phyloP scores from a whole-genome alignment of 768 basidiomycete species.

The Flagelloscypha sp. region DNA sequence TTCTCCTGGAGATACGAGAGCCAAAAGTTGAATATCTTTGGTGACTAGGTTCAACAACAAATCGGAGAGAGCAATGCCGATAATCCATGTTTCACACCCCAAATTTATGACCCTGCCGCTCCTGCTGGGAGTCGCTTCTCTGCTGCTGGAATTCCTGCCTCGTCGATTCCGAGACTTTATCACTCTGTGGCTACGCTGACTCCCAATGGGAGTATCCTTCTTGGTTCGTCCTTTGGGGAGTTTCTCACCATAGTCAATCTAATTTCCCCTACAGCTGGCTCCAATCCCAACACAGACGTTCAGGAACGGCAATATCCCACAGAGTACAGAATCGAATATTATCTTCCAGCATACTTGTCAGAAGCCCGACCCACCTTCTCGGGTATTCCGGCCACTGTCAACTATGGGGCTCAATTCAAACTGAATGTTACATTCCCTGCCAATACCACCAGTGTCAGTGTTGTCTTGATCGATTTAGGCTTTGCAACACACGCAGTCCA shows the following conservation, averaged over 20 bases:
- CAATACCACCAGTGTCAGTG: conserved; percentile 19
- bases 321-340: conserved; percentile 34
- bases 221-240: conserved; percentile 8
- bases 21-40: too few relatives aligned
- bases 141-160: conserved; percentile 20
- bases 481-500: conserved; percentile 36
- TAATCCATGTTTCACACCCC: conserved; percentile 24
- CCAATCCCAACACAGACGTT: conserved; percentile 34
- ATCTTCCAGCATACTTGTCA: conserved; percentile 35
- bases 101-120: conserved; percentile 24
- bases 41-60: conserved; percentile 20
- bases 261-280: conserved; percentile 25
- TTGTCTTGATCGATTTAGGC: conserved; percentile 31
- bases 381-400: conserved; percentile 27
- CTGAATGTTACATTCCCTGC: conserved; percentile 24
- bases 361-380: conserved; percentile 24
- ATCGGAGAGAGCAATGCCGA: conserved; percentile 31
- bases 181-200: conserved; percentile 25
- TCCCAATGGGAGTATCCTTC: conserved; percentile 23
- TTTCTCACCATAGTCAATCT: conserved; percentile 1
- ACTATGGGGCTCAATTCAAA: conserved; percentile 27
- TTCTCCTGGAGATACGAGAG: not conserved
- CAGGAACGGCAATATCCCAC: conserved; percentile 15
- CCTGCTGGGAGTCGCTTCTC: conserved; percentile 22
- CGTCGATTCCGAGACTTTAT: conserved; percentile 25